Conservation (phyloP, 768 basidiomycete genomes). For the Boletellus emodensis region DNA sequence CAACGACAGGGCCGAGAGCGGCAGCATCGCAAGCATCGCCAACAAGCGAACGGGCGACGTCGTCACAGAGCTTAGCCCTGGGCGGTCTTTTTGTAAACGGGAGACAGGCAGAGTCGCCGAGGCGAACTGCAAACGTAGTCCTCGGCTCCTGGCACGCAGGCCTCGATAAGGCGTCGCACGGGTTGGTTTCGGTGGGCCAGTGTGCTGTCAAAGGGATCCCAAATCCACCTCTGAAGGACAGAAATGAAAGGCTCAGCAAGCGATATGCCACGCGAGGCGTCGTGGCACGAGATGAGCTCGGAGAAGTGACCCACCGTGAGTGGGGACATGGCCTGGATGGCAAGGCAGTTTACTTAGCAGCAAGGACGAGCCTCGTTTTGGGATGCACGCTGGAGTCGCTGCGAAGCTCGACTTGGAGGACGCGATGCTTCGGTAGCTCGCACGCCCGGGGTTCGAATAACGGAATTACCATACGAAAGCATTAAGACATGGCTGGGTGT, state of each 20-base stretch:
- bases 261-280: constrained; percentile 9
- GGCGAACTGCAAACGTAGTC: constrained; percentile 6
- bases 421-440: constrained; percentile 3
- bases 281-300: constrained; percentile 7
- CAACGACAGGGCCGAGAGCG: constrained; percentile 4
- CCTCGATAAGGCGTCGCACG: constrained; percentile 16
- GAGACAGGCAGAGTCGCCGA: constrained; percentile 1
- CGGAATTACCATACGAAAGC: constrained; percentile 33
- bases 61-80: background rate
- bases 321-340: constrained; percentile 6
- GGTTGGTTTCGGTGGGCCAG: constrained; percentile 9
- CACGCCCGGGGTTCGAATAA: constrained; percentile 23
- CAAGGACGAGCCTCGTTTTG: background rate
- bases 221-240: constrained; percentile 6
- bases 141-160: constrained; percentile 10
- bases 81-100: constrained; percentile 14
- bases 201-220: constrained; percentile 2
- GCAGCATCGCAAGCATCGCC: background rate
- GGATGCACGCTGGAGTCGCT: constrained; percentile 4
- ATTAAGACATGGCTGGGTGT: constrained; percentile 34
- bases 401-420: constrained; percentile 6
- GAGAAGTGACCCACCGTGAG: constrained; percentile 5
- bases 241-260: constrained; percentile 3
- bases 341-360: constrained; percentile 12
- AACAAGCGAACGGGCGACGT: background rate